Evolutionary conservation across 257 asterid genomes (phyloP), one percentile per base, ranked within the genome.

Genomic region (Nicotiana benthamiana): DNA sequence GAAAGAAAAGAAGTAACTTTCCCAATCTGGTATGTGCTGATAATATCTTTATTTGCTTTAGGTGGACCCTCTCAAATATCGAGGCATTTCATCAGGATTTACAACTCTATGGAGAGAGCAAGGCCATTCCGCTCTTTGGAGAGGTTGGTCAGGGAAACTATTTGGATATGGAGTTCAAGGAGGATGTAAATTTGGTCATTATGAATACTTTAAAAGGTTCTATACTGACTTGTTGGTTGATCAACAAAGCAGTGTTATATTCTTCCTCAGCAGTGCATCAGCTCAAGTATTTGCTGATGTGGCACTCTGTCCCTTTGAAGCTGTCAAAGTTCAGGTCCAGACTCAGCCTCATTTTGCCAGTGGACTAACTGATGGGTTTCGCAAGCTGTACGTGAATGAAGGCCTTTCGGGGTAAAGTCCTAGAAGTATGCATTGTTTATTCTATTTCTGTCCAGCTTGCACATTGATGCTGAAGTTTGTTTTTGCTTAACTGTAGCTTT

Each of bases 101-200:
- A 78, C 67, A 36, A 82, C 88, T 27, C 56, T 87, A 75, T 76
- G 84, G 80, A 85, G 83, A 70, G 87, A 85, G 48, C 85, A 87
- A 74, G 90, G 90, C 56, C 90, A 83, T 79, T 85, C 86, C 53
- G 88, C 88, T 75, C 86, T 87, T 80, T 81, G 88, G 86, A 85
- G 90, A 83, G 90, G 88, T 56, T 87, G 90, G 86, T 79, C 83
- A 16, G 90, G 87, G 82, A 87, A 87, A 67, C 84, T 85, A 46
- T 83, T 87, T 16, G 90, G 90, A 56, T 87, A 87, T 56, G 90
- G 90, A 60, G 75, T 81, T 81, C 90, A 87, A 80, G 90, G 90
- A 48, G 90, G 88, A 54, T 83, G 88, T 66, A 87, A 88, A 80
- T 87, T 87, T 79, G 90, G 90, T 27, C 86, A 85, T 43, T 87